Evolutionary conservation across 2,329 filamentous ascomycete genomes (phyloP), one percentile per base, ranked within the genome.

Genomic region (Grosmannia serpens): DNA sequence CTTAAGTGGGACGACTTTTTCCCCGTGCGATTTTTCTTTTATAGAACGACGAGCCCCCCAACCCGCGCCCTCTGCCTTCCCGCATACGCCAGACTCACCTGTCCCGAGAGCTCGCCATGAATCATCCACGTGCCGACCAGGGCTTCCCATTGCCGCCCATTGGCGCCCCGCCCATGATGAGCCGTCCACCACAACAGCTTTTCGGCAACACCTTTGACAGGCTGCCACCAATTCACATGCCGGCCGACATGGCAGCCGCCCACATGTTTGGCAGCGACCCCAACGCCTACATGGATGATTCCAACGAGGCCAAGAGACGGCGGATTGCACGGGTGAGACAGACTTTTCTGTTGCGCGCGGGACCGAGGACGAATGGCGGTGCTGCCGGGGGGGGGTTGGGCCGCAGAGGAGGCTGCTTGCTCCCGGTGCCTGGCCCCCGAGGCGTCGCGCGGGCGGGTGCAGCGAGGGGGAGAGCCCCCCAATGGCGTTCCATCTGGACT

Each of bases 301-400:
- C 80, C 58, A 89, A 86, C 66, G 92, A 96, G 68, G 84, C 91
- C 24, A 97, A 96, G 78, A 81, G 91, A 69, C 82, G 91, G 72
- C 84, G 91, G 67, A 96, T 96, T 66, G 90, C 91, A 61, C 83
- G 89, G 75, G 89, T 92, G 80, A 76, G 84, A 27, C 31, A 29
- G 41, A 20, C 6, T 7, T n/a, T n/a, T 22, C 17, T 8, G 13
- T 17, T 7, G 35, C 8, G 41, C 41, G 41, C 5, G 41, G 20
- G 20, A 17, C 33, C 29, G 10, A 10, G 10, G 29, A 31, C 5
- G 29, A 10, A 31, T 10, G 5, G 4, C 10, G 4, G 29, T 10
- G 29, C 29, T 31, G 29, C 29, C 29, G 29, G 29, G 29, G 29
- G 10, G 35, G 17, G 35, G 35, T n/a, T n/a, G n/a, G n/a, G n/a